phyloP scores from a whole-genome alignment of 2,329 filamentous ascomycete species.

The Aureobasidium leucospermi region DNA sequence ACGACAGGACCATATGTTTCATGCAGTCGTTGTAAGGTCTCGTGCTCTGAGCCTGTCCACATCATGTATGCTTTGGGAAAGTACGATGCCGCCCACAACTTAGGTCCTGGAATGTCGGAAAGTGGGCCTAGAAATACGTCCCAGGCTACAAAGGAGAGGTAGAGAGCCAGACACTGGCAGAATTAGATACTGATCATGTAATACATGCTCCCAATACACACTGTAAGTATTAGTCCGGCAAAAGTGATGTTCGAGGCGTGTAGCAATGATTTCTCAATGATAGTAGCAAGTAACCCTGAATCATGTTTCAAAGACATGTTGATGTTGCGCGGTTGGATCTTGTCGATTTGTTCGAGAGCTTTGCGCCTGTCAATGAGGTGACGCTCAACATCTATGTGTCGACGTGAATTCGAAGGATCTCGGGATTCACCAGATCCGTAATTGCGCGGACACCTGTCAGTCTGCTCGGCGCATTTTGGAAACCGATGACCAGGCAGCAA shows the following conservation, averaged over 20 bases:
- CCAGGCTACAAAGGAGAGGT: constrained; percentile 22
- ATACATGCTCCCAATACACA: neutral
- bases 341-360: neutral
- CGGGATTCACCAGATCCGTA: no score
- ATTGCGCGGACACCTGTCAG: no score
- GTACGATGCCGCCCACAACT: constrained; percentile 25
- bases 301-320: neutral
- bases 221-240: neutral
- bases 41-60: constrained; percentile 15
- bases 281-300: neutral
- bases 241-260: neutral
- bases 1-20: constrained; percentile 39
- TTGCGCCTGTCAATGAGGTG: no score
- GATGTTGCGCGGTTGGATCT: neutral
- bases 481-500: no score
- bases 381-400: no score
- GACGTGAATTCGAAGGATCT: no score
- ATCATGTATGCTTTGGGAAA: constrained; percentile 20
- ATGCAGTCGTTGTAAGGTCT: constrained; percentile 26
- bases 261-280: neutral
- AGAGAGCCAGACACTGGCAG: neutral
- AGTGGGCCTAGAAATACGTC: constrained; percentile 39
- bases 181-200: neutral
- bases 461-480: no score
- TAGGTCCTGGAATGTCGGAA: constrained; percentile 36